These are phyloP conservation scores for Alternaria angustiovoidea DNA, from an alignment of 2,329 filamentous ascomycete genomes.

Conservation along the genomic window DNA sequence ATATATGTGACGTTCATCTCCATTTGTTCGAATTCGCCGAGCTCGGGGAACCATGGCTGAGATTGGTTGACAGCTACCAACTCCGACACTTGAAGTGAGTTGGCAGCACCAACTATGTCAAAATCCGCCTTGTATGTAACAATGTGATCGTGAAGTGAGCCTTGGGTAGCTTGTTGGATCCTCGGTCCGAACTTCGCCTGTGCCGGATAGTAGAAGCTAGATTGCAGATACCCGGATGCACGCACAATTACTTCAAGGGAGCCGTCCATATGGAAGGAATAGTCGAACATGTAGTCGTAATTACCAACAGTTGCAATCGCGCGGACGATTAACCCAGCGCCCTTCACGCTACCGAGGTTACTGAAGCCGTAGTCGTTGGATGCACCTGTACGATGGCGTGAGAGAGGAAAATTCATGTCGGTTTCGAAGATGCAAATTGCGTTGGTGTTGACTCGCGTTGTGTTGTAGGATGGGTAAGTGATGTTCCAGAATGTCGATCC, in stretches of 20 bases:
- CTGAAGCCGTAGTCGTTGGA: conserved; percentile 33
- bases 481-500: conserved; percentile 61
- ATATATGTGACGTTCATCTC: conserved; percentile 41
- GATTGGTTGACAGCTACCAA: neutral
- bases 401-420: conserved; percentile 42
- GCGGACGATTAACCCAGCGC: conserved; percentile 45
- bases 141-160: conserved; percentile 30
- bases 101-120: conserved; percentile 47
- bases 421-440: conserved; percentile 51
- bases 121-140: conserved; percentile 50
- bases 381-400: conserved; percentile 40
- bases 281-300: conserved; percentile 52
- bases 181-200: conserved; percentile 49
- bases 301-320: conserved; percentile 55
- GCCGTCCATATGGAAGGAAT: conserved; percentile 40
- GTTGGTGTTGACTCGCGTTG: conserved; percentile 53
- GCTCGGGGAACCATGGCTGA: conserved; percentile 44
- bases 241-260: conserved; percentile 48
- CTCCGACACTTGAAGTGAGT: conserved; percentile 46
- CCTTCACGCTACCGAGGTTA: conserved; percentile 42
- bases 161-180: conserved; percentile 49
- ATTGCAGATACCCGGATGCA: conserved; percentile 44
- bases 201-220: conserved; percentile 43
- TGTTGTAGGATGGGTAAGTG: conserved; percentile 56
- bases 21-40: conserved; percentile 41